Evolutionary conservation across 805 yeast genomes (phyloP), one percentile per base, ranked within the genome.

Genomic region (Nakazawaea ambrosiae): DNA sequence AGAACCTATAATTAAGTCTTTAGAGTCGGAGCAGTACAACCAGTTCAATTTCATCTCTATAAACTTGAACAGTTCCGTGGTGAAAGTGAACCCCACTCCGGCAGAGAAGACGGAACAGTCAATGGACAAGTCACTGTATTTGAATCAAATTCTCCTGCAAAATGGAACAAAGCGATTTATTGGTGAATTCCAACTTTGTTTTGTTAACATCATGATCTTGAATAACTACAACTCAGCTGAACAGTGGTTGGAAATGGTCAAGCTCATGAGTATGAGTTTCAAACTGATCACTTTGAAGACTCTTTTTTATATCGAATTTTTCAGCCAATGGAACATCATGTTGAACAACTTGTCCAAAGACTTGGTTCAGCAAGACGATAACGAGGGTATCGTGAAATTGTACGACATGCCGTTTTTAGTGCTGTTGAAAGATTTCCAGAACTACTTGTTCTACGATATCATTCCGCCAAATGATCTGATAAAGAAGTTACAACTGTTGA

Each of bases 171-270:
- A 44, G 74, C 3, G 42, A n/a, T 32, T 22, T 18, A 15, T 77
- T 4, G 75, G 75, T 2, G 87, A 82, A 47, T 49, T 78, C 5
- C 75, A 77, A 45, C 49, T 78, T 16, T 50, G 70, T 2, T 81
- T 66, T 42, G 35, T 78, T 1, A 58, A 70, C 39, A 61, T 69
- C 30, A 48, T 76, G 1, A 46, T 76, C 1, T 60, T 81, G 44
- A 84, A 81, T 12, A 83, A 81, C 51, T 70, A 72, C 48, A 73
- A 83, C 15, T 74, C 81, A 11, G 68, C 75, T 15, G 58, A 71
- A 16, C 88, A 81, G 46, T 82, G 89, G 89, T 63, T 71, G 37
- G 63, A 60, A 15, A 44, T 80, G 25, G 45, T 74, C 10, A 66
- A 65, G 33, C 49, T 81, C 9, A 20, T 70, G 3, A 58, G 66